A percentile compares a stretch with the other conserved stretches of the same genome.
phyloP scores from a whole-genome alignment of 352 stramenopile genomes.

The Pythium pectinolyticum region DNA sequence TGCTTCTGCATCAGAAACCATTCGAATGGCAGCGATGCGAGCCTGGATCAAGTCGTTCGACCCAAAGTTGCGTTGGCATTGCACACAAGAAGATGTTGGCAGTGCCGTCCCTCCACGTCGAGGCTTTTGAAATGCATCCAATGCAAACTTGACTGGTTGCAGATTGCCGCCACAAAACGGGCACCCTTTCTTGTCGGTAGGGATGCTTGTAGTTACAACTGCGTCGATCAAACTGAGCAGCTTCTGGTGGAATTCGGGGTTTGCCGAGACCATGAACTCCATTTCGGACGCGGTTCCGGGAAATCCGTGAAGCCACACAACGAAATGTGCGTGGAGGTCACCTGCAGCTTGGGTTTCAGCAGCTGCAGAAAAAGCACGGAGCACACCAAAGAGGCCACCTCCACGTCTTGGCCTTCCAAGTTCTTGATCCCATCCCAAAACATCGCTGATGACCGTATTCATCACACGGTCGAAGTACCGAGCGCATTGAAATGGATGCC shows the following conservation, averaged over 20 bases:
- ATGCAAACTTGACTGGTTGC: too few relatives aligned
- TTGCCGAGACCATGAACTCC: neutral
- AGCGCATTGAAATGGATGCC: slow-evolving; percentile 25
- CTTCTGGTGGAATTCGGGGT: neutral
- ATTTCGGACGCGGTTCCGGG: slow-evolving; percentile 8
- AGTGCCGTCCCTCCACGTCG: too few relatives aligned
- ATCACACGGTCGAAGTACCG: slow-evolving; percentile 29
- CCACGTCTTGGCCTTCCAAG: neutral
- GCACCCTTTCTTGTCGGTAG: too few relatives aligned
- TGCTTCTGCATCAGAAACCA: too few relatives aligned
- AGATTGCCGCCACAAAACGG: too few relatives aligned
- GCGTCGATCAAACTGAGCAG: neutral
- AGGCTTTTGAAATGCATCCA: too few relatives aligned
- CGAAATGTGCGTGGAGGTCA: slow-evolving; percentile 32
- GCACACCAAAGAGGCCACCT: slow-evolving; percentile 31
- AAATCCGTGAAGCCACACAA: slow-evolving; percentile 32
- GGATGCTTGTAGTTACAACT: neutral
- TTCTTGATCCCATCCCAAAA: slow-evolving; percentile 24
- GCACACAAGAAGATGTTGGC: too few relatives aligned
- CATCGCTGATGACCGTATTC: slow-evolving; percentile 14
- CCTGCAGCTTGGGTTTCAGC: slow-evolving; percentile 32
- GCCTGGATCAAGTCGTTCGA: too few relatives aligned
- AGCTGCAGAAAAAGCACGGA: slow-evolving; percentile 24
- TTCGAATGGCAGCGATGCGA: too few relatives aligned
- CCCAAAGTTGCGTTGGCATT: too few relatives aligned